Base-by-base conservation (phyloP, 2,329 filamentous ascomycete species). In the Botrytis byssoidea region DNA sequence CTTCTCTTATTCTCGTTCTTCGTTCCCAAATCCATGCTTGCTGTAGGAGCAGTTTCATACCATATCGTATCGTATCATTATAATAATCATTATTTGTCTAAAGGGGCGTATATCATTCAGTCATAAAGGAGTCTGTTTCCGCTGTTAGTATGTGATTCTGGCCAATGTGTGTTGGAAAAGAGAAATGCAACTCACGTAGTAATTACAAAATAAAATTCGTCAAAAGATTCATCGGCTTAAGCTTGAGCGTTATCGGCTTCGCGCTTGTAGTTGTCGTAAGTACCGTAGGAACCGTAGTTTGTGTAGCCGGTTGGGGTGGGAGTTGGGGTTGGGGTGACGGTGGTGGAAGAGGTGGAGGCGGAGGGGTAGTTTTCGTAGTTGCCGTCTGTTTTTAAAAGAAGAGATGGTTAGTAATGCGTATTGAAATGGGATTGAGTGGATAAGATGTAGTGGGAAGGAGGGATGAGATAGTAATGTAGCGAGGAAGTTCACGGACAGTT, bases 91-190 rank as follows among this genome's bases (percentile, higher is more conserved):
- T 42, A 46, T 63, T 46, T 70, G 64, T 55, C 3, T n/a, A n/a
- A 48, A 73, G 66, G 65, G 46, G 66, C 66, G 66, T 73, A 63
- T 68, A 72, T 69, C 71, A 70, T 73, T 73, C 65, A 73, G 22
- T 73, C 66, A 70, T 64, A 73, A 73, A 73, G 55, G 66, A 70
- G 65, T 57, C 71, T 73, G 12, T 16, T 8, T 2, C 5, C 1
- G 29, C 2, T 16, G 51, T 70, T 44, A 70, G 65, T 35, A 40
- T 40, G 18, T 18, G 6, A 29, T 48, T 25, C 6, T 22, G 5
- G 0, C 3, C 9, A 20, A 7, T 12, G 5, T 40, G 7, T 25
- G n/a, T 2, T 20, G 10, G 29, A 55, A 7, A 20, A 20, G 16
- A 18, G 18, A 29, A 40, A 16, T 20, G 20, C 22, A 35, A 70